A percentile compares a stretch with the other conserved stretches of the same genome.
phyloP scores from a whole-genome alignment of 2,329 filamentous ascomycete genomes.

The Eurotiales sp. region DNA sequence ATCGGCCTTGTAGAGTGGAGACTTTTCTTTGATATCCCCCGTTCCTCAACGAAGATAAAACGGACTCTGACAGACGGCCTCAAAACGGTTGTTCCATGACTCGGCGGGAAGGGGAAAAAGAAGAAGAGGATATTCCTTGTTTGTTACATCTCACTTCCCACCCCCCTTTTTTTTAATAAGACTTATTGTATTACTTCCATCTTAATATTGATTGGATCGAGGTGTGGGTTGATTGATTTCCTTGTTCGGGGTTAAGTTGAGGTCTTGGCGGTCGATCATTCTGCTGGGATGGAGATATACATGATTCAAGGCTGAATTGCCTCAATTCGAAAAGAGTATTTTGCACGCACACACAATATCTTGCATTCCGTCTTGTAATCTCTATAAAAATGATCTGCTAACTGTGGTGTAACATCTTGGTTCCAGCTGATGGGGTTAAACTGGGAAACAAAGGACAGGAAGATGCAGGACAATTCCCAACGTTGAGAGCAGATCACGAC shows the following conservation, averaged over 20 bases:
- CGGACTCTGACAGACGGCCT: neutral
- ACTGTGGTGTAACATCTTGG: neutral
- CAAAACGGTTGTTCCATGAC: neutral
- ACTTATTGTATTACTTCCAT: neutral
- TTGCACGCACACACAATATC: too few relatives aligned
- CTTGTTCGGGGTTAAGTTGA: neutral
- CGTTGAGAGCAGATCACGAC: neutral
- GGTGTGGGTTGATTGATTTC: neutral
- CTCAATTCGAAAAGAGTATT: too few relatives aligned
- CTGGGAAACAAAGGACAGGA: too few relatives aligned
- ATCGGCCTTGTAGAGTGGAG: too few relatives aligned
- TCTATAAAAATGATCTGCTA: too few relatives aligned
- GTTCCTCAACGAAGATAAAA: neutral
- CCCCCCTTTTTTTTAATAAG: too few relatives aligned
- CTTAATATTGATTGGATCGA: neutral
- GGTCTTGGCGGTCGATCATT: slow-evolving; percentile 5
- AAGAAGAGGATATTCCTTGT: too few relatives aligned
- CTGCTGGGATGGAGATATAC: neutral
- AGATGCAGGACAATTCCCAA: neutral
- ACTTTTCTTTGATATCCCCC: neutral
- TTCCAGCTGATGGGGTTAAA: neutral
- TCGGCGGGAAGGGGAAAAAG: too few relatives aligned
- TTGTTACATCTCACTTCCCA: neutral
- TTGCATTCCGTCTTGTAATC: too few relatives aligned
- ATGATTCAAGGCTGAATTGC: slow-evolving; percentile 10